Evolutionary conservation across 1,284 basidiomycete species (phyloP).

Genomic region (Leucoagaricus sp.): DNA sequence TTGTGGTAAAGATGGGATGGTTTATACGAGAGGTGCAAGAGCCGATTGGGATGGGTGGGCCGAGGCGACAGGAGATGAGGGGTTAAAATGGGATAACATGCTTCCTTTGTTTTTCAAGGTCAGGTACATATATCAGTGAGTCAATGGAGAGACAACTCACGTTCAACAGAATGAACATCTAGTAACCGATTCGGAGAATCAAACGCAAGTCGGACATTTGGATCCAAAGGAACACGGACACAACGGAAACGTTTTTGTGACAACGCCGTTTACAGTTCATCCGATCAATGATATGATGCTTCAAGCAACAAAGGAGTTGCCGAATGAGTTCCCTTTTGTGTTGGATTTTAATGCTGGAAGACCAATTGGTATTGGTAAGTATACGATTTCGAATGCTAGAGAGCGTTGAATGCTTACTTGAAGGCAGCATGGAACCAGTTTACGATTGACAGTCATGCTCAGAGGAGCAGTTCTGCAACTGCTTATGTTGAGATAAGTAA

Average conservation of each 20-base stretch:
- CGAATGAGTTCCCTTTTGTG: constrained; percentile 27
- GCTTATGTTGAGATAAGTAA: constrained; percentile 38
- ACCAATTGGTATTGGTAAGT: constrained; percentile 29
- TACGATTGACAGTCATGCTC: constrained; percentile 26
- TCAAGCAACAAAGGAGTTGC: constrained; percentile 8
- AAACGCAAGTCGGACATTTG: constrained; percentile 3
- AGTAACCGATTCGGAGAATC: not conserved
- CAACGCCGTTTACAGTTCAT: not conserved
- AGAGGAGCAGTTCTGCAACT: constrained; percentile 39
- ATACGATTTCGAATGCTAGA: not conserved
- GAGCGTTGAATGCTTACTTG: not conserved
- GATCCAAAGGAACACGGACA: constrained; percentile 13
- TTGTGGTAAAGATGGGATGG: constrained; percentile 8
- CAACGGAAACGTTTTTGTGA: constrained; percentile 8
- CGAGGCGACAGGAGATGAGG: not conserved
- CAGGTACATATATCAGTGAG: not conserved
- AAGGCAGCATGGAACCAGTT: constrained; percentile 13
- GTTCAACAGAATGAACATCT: not conserved
- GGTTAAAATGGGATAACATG: constrained; percentile 7
- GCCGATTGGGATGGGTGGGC: constrained; percentile 15
- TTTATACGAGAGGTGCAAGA: constrained; percentile 11
- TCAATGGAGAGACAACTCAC: too few species aligned
- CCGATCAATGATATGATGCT: constrained; percentile 4
- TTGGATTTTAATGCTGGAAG: constrained; percentile 32
- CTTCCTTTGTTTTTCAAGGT: constrained; percentile 4